A percentile compares a stretch with the other conserved stretches of the same genome.
Conservation (phyloP, 371 early-diverging fungal species). For the Zychaea mexicana region DNA sequence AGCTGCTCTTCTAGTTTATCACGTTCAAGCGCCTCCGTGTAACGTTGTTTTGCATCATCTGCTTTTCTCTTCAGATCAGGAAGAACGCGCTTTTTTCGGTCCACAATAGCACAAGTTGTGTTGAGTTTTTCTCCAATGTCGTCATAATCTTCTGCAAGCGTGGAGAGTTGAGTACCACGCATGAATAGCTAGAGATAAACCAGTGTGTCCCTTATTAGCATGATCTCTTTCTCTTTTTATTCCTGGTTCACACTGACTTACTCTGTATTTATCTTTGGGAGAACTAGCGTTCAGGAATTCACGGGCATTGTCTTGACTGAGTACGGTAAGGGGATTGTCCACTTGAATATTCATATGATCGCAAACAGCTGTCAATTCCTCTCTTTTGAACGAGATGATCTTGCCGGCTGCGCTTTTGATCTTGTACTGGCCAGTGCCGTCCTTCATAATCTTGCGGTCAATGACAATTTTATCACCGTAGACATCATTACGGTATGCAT, state of each 20-base stretch:
- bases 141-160: conserved; percentile 75
- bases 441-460: conserved; percentile 77
- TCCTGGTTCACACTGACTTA: conserved; percentile 7
- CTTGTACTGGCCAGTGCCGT: conserved; percentile 74
- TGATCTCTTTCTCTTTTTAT: neutral
- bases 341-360: conserved; percentile 92
- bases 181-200: conserved; percentile 64
- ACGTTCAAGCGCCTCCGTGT: conserved; percentile 67
- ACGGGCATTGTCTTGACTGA: conserved; percentile 93
- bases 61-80: conserved; percentile 67
- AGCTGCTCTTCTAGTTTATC: conserved; percentile 64
- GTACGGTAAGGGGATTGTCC: conserved; percentile 91
- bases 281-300: conserved; percentile 86
- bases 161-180: conserved; percentile 84
- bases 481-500: conserved; percentile 77
- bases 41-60: conserved; percentile 59
- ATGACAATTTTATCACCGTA: conserved; percentile 84
- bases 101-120: conserved; percentile 56
- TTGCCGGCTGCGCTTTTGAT: conserved; percentile 67
- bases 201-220: neutral
- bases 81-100: conserved; percentile 57
- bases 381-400: conserved; percentile 71
- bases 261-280: conserved; percentile 83
- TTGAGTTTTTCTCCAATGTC: conserved; percentile 69
- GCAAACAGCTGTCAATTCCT: conserved; percentile 80